A percentile compares a stretch with the other conserved stretches of the same genome.
These are phyloP conservation scores for Solanum virginianum DNA, from an alignment of 257 asterid genomes.

Conservation along the genomic window DNA sequence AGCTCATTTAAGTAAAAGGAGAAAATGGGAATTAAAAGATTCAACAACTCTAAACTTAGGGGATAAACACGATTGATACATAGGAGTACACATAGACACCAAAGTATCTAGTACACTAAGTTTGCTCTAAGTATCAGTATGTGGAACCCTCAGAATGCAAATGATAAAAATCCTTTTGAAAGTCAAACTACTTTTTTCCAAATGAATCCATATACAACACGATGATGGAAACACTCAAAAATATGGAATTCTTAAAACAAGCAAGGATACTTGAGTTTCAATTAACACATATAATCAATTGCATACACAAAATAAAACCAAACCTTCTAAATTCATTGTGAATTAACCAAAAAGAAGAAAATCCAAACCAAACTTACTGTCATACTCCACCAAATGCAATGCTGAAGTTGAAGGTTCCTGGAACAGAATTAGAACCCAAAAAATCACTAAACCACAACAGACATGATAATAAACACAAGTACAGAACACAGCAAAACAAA, in stretches of 20 bases:
- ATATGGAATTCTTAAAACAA: neutral
- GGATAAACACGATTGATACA: neutral
- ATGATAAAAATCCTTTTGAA: neutral
- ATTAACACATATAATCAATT: neutral
- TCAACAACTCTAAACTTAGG: neutral
- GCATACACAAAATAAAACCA: neutral
- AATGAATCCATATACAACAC: neutral
- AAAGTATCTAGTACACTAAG: neutral
- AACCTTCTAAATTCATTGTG: neutral
- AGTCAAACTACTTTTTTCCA: neutral
- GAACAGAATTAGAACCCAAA: neutral
- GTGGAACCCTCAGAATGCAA: neutral
- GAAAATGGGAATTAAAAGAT: neutral
- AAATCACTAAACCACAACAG: neutral
- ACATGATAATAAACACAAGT: neutral
- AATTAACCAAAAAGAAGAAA: neutral
- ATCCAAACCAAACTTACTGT: conserved; percentile 36
- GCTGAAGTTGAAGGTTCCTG: conserved; percentile 44
- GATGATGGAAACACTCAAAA: neutral
- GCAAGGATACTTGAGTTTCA: neutral
- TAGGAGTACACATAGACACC: neutral
- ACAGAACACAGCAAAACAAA: neutral
- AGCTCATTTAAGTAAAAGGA: neutral
- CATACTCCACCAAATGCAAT: conserved; percentile 52
- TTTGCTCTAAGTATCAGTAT: neutral